Conservation (phyloP, 2,329 filamentous ascomycete genomes). For the Diaporthe vexans region DNA sequence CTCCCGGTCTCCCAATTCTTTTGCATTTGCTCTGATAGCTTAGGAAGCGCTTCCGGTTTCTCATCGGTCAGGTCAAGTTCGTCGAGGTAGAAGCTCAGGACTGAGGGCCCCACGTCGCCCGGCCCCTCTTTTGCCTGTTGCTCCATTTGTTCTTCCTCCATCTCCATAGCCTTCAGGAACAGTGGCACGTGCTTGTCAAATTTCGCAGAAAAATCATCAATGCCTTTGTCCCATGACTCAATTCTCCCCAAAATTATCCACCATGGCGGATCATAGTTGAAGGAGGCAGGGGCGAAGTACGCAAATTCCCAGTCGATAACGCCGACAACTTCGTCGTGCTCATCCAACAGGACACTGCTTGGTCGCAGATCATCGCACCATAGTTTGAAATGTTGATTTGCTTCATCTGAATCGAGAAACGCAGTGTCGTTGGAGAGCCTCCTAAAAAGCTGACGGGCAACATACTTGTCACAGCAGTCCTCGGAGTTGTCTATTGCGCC, state of each 20-base stretch:
- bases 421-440: slow-evolving; percentile 43
- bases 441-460: slow-evolving; percentile 52
- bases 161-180: slow-evolving; percentile 16
- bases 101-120: not conserved
- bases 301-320: slow-evolving; percentile 34
- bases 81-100: not conserved
- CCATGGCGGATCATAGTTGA: slow-evolving; percentile 13
- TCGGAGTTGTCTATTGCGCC: slow-evolving; percentile 51
- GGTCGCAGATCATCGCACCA: slow-evolving; percentile 35
- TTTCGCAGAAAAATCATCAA: not conserved
- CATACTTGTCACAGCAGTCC: slow-evolving; percentile 51
- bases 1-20: not conserved
- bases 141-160: slow-evolving; percentile 12
- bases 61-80: not conserved
- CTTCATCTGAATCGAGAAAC: not conserved
- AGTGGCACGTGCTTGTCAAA: slow-evolving; percentile 8
- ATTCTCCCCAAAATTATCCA: not conserved
- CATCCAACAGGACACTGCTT: slow-evolving; percentile 17
- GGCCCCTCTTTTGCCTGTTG: not conserved
- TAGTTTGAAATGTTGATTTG: not conserved
- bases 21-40: not conserved
- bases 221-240: not conserved
- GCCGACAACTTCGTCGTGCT: slow-evolving; percentile 12
- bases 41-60: not conserved
- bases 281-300: slow-evolving; percentile 26